Conservation (phyloP, 73 alveolate genomes). For the Durusdinium trenchii region DNA sequence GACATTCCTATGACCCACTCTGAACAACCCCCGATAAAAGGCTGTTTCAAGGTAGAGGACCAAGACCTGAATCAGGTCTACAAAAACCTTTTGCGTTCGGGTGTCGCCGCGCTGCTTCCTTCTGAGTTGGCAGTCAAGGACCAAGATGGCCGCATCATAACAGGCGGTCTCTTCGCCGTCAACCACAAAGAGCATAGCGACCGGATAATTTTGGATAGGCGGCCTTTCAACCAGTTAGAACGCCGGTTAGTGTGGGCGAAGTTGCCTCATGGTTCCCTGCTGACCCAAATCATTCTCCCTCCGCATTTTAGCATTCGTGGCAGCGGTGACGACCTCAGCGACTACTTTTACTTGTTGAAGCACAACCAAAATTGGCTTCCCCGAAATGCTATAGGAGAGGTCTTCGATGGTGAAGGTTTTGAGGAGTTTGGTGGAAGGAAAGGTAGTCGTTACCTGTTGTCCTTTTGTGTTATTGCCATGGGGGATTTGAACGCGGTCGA, state of each 20-base stretch:
- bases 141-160: not conserved
- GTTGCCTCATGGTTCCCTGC: not conserved
- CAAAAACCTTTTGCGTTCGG: not conserved
- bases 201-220: not conserved
- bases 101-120: not conserved
- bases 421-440: not conserved
- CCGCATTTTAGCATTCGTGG: not conserved
- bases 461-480: not conserved
- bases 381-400: not conserved
- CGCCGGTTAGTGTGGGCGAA: not conserved
- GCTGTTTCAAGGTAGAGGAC: not conserved
- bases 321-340: not conserved
- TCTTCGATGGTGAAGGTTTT: not conserved
- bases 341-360: constrained; percentile 12
- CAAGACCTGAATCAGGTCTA: not conserved
- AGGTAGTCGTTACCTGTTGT: not conserved
- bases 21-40: not conserved
- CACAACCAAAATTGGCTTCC: not conserved
- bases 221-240: not conserved
- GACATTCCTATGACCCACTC: not conserved
- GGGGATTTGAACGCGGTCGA: not conserved
- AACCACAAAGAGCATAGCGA: not conserved
- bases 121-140: not conserved
- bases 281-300: constrained; percentile 22
- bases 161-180: not conserved